Base-by-base conservation (phyloP, 2,329 filamentous ascomycete genomes). In the Epichloe festucae region DNA sequence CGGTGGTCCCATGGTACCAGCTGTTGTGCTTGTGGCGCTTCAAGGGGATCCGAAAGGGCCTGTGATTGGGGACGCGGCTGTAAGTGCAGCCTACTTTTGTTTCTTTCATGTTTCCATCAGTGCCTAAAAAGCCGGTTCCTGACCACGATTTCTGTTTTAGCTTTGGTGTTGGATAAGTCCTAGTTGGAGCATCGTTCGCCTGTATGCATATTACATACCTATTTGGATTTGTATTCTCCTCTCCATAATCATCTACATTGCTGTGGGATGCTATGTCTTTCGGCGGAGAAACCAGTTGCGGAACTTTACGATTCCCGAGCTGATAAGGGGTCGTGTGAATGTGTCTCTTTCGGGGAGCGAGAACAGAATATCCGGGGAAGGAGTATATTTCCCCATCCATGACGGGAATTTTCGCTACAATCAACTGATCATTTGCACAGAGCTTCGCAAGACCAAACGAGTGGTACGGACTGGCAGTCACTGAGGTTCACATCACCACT, bases 1-100 rank as follows among this genome's bases (percentile, higher is more conserved):
- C 53, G 85, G 85, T 0, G 59, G 85, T 0, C 85, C 87, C 0
- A 75, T 84, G 19, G 67, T 88, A 8, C 82, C 85, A 0, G 78
- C 84, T 0, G 62, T 90, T 27, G 69, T 76, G 15, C 79, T 85
- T 52, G 72, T 89, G n/a, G 76, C 84, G 17, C 68, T 86, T 45
- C 66, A 64, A 2, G 65, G 62, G 14, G 58, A 67, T 14, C 54
- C 60, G 7, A 64, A 66, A 11, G 69, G 70, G 0, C 63, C 67
- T 2, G 66, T 78, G 4, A 81, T 78, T 57, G 78, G 77, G 10
- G 69, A 81, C 59, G 77, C 78, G 10, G 76, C 76, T 6, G 77
- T 79, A 63, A 59, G 73, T 65, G 4, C 7, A 11, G 3, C 45
- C 7, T 4, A 48, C 23, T 48, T 12, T 14, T 38, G 17, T 5